Evolutionary conservation across 179 eudicot genomes (phyloP), one percentile per base, ranked within the genome.

Genomic region (Sideroxylon spinosum): DNA sequence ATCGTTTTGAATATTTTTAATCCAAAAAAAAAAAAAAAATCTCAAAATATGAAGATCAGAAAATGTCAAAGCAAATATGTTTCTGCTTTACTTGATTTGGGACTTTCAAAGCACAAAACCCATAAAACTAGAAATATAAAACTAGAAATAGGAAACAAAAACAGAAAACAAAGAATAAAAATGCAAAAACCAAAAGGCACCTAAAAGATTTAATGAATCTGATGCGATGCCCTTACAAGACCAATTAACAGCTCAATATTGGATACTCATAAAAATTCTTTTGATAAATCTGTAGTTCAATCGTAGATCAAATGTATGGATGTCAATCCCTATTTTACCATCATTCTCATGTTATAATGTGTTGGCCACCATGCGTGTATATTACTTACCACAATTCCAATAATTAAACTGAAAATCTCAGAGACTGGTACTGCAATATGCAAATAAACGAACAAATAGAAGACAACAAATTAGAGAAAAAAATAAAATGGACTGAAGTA

Each of bases 391-490:
- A 67, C 9, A 19, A 11, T 8, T 67, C 48, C 2, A 69, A 69
- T 14, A 25, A 5, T 53, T 71, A 52, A 29, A 29, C 23, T 12
- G 9, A 53, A 28, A 53, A 0, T 16, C 11, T 14, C 14, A 29
- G 6, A 71, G 7, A 71, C 23, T 50, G 16, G 11, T 16, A 16
- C 52, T 49, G 46, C 13, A 1, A 74, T 55, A 44, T 9, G 6
- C 48, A 69, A 25, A 68, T 69, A 78, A 63, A 66, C 20, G 49
- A 9, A 77, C 26, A 71, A 70, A n/a, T 50, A 32, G 55, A 62
- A 56, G 29, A 55, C 19, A 20, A 13, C 16, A 68, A 55, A 48
- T 20, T 25, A 20, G 53, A 7, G 49, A 71, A 17, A 44, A 4
- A 56, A 19, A 48, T n/a, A 50, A 44, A 12, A 23, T n/a, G 2